Percentiles rank a stretch among this genome's conserved stretches.
These are phyloP conservation scores for Tirmania nivea DNA, from an alignment of 495 filamentous ascomycete species.

Conservation along the genomic window DNA sequence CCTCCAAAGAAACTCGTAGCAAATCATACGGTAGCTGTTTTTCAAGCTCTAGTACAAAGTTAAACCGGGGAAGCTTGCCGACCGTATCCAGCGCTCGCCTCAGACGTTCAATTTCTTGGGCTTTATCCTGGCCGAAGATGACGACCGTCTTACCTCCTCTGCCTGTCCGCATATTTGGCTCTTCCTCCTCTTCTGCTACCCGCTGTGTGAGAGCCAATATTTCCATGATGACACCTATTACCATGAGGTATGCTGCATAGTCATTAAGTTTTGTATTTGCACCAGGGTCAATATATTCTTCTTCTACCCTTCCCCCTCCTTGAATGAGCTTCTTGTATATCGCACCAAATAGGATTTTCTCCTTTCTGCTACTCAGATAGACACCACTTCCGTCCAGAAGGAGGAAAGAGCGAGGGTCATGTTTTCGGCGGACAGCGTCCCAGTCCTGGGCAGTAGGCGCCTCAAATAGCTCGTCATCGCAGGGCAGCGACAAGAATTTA, in stretches of 20 bases:
- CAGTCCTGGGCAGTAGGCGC: conserved; percentile 11
- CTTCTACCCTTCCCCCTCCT: not conserved
- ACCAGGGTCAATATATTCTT: not conserved
- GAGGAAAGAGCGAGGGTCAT: not conserved
- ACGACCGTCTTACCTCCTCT: conserved; percentile 7
- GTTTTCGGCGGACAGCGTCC: conserved; percentile 2
- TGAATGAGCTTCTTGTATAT: not conserved
- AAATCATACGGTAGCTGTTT: not conserved
- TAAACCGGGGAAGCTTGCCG: conserved; percentile 13
- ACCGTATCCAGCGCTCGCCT: conserved; percentile 11
- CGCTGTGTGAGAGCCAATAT: conserved; percentile 13
- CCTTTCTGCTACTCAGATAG: not conserved
- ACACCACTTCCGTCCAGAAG: not conserved
- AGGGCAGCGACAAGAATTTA: conserved; percentile 12
- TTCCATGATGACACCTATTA: conserved; percentile 15
- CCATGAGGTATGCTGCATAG: conserved; percentile 13
- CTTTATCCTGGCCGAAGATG: conserved; percentile 8
- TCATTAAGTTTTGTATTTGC: not conserved
- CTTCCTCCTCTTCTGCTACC: conserved; percentile 9
- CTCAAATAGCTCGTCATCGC: conserved; percentile 14
- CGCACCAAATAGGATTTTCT: not conserved
- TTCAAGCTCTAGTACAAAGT: conserved; percentile 6
- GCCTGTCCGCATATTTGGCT: not conserved
- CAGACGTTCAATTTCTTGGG: conserved; percentile 5
- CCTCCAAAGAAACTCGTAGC: conserved; percentile 2